Evolutionary conservation across 148 eudicot species (phyloP).

Genomic region (Rhododendron kiyosumense): DNA sequence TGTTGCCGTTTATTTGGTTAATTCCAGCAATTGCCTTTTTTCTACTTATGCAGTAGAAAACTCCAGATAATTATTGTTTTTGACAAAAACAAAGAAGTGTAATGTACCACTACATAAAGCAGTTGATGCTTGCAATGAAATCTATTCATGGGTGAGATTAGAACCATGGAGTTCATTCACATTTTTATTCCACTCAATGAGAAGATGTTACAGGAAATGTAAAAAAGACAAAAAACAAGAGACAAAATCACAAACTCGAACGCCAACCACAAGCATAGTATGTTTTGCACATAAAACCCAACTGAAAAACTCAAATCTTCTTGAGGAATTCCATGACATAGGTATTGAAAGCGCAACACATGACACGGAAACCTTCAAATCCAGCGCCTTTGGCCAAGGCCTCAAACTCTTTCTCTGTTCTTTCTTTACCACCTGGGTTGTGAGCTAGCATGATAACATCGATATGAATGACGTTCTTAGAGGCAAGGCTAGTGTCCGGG

Average conservation of each 20-base stretch:
- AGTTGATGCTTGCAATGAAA: not conserved
- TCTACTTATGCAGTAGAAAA: not conserved
- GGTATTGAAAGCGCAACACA: slow-evolving; percentile 57
- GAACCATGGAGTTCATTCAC: not conserved
- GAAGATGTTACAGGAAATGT: not conserved
- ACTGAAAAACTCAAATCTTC: slow-evolving; percentile 4
- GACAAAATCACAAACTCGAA: not conserved
- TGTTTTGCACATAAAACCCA: not conserved
- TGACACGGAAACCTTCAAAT: slow-evolving; percentile 46
- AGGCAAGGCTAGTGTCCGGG: slow-evolving; percentile 49
- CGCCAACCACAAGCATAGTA: not conserved
- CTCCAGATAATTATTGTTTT: not conserved
- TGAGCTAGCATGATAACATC: slow-evolving; percentile 85
- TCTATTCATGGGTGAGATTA: not conserved
- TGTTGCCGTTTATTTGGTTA: not conserved
- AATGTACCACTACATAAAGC: not conserved
- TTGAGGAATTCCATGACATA: slow-evolving; percentile 75
- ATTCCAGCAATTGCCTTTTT: not conserved
- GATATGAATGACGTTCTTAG: slow-evolving; percentile 55
- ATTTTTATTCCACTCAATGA: slow-evolving; percentile 1
- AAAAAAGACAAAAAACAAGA: not conserved
- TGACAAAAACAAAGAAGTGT: not conserved
- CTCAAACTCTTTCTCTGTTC: slow-evolving; percentile 76
- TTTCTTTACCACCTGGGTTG: slow-evolving; percentile 85
- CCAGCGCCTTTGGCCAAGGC: slow-evolving; percentile 71